Base-by-base conservation (phyloP, 225 moss, liverwort and hornwort genomes). In the Bryum argenteum region DNA sequence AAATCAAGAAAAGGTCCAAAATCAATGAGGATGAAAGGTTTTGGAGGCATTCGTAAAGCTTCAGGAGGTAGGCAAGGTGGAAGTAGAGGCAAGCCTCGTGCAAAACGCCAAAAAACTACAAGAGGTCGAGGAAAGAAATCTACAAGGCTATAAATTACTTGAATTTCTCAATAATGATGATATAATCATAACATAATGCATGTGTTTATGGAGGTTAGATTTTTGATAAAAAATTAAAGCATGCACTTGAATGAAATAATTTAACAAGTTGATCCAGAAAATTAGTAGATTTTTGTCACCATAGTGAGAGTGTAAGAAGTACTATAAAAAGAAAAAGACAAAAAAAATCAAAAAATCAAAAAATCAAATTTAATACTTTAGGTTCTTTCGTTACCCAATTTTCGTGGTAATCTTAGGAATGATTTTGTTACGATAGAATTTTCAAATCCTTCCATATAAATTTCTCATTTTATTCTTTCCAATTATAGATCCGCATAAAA, bases 31-130 rank as follows among this genome's bases (percentile, higher is more conserved):
- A 1, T 16, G 42, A 72, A 58, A 50, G 43, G 16, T 18, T 63
- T 64, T 72, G 20, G 72, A 73, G 45, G 64, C 2, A 69, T 69
- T 64, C 11, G n/a, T 6, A 81, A 73, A 22, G 73, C 24, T 40
- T 44, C 47, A 17, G 45, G 39, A 24, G 7, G 19, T 44, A 50
- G 40, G 10, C 18, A 57, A 56, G 23, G 54, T 0, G 12, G 45
- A 22, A 0, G 60, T 0, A 71, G 55, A 48, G 12, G 10, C 23
- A 77, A 69, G 8, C 24, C 64, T 54, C 13, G 8, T 26, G 0
- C 38, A 42, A 81, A 64, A 65, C 26, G 8, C 10, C 72, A 54
- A 53, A 69, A 0, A 45, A 3, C 0, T 8, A 0, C 4, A 19
- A 81, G 77, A 81, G 1, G 53, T 11, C 68, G 2, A 44, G 5